Evolutionary conservation across 192 early-diverging fungal genomes (phyloP), one percentile per base, ranked within the genome.

Genomic region (Coemansia sp.): DNA sequence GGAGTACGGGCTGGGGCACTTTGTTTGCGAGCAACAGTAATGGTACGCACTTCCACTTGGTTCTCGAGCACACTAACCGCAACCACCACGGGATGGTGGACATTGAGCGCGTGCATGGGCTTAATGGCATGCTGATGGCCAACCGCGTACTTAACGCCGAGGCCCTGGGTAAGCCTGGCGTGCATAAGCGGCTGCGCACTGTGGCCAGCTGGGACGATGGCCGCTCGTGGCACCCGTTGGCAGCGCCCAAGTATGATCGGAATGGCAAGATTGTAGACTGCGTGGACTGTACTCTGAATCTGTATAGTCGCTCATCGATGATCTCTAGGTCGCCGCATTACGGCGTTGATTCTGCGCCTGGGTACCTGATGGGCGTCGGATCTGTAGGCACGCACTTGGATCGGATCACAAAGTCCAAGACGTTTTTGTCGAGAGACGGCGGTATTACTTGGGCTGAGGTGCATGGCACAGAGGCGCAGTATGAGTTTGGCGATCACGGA

Each of bases 401-500:
- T 7, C 74, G 87, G 22, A 86, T 90, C 62, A 84, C 73, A 0
- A 69, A 89, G 22, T 77, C 90, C 32, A 80, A 91, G 62, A 94
- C 91, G 0, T 99, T 86, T 71, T 20, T 97, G 37, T 92, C 90
- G 50, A 85, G 89, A 37, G 94, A 99, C 62, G 97, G 87, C 15
- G 97, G 97, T 16, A 85, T 85, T 16, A 88, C 82, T 4, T 99
- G 97, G 97, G 62, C 50, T 3, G 87, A 93, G 67, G 83, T 95
- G 35, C 84, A 84, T 18, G 85, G 84, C 13, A 86, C 86, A 10
- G 87, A 86, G 16, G 79, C 86, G 61, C 76, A 91, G 61, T 90
- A 91, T 68, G 95, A 93, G 67, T 92, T 97, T 83, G 94, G 92
- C 30, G 95, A 98, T 67, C 92, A 95, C 59, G 97, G 97, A n/a